Evolutionary conservation across 345 rosid genomes (phyloP).

Genomic region (Euphorbia lathyris): DNA sequence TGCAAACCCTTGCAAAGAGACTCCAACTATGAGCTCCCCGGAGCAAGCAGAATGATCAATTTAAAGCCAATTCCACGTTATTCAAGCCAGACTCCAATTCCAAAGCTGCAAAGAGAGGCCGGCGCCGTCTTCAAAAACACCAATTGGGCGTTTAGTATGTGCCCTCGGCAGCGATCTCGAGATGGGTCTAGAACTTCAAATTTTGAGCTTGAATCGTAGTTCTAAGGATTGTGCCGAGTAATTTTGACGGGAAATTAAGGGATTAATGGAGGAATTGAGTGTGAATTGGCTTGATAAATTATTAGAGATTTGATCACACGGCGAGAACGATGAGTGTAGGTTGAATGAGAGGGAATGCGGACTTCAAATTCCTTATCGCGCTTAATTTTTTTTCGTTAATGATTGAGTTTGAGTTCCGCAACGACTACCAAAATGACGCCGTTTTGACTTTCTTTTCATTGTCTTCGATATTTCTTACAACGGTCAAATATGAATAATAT

Average conservation of each 20-base stretch:
- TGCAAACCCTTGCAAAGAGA: not conserved
- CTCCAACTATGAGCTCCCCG: not conserved
- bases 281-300: not conserved
- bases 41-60: not conserved
- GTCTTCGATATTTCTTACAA: no score
- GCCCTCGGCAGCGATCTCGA: not conserved
- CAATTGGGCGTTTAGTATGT: not conserved
- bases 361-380: slow-evolving; percentile 32
- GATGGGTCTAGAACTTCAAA: not conserved
- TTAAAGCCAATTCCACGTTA: not conserved
- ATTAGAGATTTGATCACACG: slow-evolving; percentile 9
- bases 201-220: not conserved
- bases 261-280: slow-evolving; percentile 17
- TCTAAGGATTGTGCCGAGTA: not conserved
- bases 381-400: slow-evolving; percentile 14
- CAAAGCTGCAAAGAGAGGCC: not conserved
- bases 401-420: slow-evolving; percentile 16
- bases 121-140: not conserved
- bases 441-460: not conserved
- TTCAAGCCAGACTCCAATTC: not conserved
- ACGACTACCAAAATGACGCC: not conserved
- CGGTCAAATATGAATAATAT: no score
- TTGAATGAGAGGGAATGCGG: slow-evolving; percentile 33
- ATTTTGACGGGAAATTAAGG: not conserved
- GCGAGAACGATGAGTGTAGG: slow-evolving; percentile 5